Percentiles rank a stretch among this genome's conserved stretches.
Conservation (phyloP, 352 stramenopile genomes). For the Pythium sukuiense region DNA sequence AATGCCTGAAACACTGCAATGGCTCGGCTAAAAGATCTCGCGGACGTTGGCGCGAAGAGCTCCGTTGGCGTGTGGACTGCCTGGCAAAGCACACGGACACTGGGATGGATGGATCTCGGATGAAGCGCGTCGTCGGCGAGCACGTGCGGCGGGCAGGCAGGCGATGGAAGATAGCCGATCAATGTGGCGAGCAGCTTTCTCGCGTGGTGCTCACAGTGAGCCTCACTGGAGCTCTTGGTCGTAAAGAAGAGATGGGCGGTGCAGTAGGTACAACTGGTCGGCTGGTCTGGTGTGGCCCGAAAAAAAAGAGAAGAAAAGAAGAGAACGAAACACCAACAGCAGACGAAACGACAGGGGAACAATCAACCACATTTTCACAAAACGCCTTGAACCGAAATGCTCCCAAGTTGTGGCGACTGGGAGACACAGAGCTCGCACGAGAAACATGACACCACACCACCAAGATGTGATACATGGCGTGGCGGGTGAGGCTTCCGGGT, state of each 20-base stretch:
- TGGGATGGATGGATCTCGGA: neutral
- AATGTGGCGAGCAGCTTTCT: neutral
- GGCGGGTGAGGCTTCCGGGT: too few relatives aligned
- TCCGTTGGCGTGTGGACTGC: too few relatives aligned
- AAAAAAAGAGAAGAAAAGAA: slow-evolving; percentile 9
- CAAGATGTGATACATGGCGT: too few relatives aligned
- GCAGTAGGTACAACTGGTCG: slow-evolving; percentile 7
- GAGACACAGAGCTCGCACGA: too few relatives aligned
- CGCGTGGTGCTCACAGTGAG: neutral
- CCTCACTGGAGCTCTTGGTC: neutral
- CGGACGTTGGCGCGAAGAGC: too few relatives aligned
- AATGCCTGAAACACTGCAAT: too few relatives aligned
- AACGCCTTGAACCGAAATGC: too few relatives aligned
- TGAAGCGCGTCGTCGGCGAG: neutral
- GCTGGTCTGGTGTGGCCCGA: neutral
- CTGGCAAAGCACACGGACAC: neutral
- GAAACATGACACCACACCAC: too few relatives aligned
- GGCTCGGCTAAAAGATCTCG: too few relatives aligned
- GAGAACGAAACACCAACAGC: neutral
- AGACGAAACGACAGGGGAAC: slow-evolving; percentile 2
- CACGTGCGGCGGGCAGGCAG: neutral
- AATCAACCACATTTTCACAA: too few relatives aligned
- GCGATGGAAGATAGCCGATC: neutral
- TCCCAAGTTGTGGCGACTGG: too few relatives aligned
- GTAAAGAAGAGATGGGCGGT: neutral